phyloP scores from a whole-genome alignment of 352 stramenopile species.

The Phytopythium mirpurense region DNA sequence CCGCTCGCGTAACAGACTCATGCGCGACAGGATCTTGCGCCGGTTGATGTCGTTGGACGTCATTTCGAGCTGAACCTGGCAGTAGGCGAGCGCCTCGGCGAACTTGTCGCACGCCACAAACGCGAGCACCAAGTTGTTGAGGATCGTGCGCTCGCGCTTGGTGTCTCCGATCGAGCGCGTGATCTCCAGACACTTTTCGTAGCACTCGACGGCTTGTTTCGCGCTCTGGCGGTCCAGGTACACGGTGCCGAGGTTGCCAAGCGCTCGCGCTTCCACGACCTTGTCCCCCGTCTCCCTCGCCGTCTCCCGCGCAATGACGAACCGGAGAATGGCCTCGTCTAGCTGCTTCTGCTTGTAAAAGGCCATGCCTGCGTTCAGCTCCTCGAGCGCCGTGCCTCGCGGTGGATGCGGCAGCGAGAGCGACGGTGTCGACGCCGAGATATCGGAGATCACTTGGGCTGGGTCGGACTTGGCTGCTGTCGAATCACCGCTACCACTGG shows the following conservation, averaged over 20 bases:
- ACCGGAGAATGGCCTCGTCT: slow-evolving; percentile 55
- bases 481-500: neutral
- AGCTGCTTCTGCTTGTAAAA: slow-evolving; percentile 68
- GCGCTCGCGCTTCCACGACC: slow-evolving; percentile 65
- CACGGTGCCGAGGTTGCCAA: slow-evolving; percentile 75
- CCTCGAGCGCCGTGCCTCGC: slow-evolving; percentile 41
- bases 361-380: slow-evolving; percentile 72
- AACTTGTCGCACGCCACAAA: slow-evolving; percentile 62
- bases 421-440: slow-evolving; percentile 1
- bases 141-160: slow-evolving; percentile 76
- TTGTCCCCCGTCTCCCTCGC: slow-evolving; percentile 36
- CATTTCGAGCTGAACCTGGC: slow-evolving; percentile 60
- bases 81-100: slow-evolving; percentile 48
- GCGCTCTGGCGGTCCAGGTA: slow-evolving; percentile 72
- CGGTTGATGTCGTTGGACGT: slow-evolving; percentile 68
- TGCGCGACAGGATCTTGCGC: slow-evolving; percentile 73
- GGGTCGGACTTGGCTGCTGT: neutral
- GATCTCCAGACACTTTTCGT: slow-evolving; percentile 73
- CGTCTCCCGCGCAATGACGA: slow-evolving; percentile 57
- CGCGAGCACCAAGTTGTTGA: slow-evolving; percentile 82
- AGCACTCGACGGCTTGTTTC: slow-evolving; percentile 63
- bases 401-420: neutral
- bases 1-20: slow-evolving; percentile 60
- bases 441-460: neutral
- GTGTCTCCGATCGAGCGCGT: slow-evolving; percentile 63